Evolutionary conservation across 2,329 filamentous ascomycete species (phyloP), one percentile per base, ranked within the genome.

Genomic region (Coniochaeta sp.): DNA sequence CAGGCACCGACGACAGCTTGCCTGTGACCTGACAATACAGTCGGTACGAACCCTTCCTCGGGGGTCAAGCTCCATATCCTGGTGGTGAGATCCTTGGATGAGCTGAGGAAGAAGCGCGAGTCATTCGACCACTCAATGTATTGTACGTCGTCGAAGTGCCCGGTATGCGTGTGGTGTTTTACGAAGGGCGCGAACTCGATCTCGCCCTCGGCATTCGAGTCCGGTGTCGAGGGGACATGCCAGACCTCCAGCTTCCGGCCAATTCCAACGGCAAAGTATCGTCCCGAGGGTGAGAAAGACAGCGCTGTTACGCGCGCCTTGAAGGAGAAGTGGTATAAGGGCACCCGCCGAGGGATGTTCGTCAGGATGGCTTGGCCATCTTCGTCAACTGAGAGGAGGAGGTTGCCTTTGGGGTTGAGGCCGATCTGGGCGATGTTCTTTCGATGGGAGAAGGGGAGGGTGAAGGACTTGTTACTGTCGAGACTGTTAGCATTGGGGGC

Each of bases 101-200:
- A 81, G 55, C 86, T 96, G 51, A 99, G 77, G 67, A 99, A 92
- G 75, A 99, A 99, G 24, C 94, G 81, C 12, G 92, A 96, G 71
- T 99, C 95, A 67, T 83, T 87, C 8, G 94, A 97, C 94, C 95
- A 99, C 65, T 95, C 87, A 51, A 99, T 87, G 66, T 85, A 86
- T 56, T 85, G 83, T 12, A 97, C 86, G 14, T 80, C 81, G 66
- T 97, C 94, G 61, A 94, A 95, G 67, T 99, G 94, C 0, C 89
- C 90, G 1, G 84, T 85, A 61, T 95, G 90, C 49, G 87, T 86
- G 58, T 91, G 84, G 71, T 97, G 89, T 58, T 87, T 79, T 47
- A 96, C 85, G 62, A 99, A 99, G 0, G 94, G 94, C 18, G 94
- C 91, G 69, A 96, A 99, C 61, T 97, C 91, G 51, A 97, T 76